Percentiles rank a stretch among this genome's conserved stretches.
Conservation (phyloP, 2,329 filamentous ascomycete species). For the Sclerotinia nivalis region DNA sequence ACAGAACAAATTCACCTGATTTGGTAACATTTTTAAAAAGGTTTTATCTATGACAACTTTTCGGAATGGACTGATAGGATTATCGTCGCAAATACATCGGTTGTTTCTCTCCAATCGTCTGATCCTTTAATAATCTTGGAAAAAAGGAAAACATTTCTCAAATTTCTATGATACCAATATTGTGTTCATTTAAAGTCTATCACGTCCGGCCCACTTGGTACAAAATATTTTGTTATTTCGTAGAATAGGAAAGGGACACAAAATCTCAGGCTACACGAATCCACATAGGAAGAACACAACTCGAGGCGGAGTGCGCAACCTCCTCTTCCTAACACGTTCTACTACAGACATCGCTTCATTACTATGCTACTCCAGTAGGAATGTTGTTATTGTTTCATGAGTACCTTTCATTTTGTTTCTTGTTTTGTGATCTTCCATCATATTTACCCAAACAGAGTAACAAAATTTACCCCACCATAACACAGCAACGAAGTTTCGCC, state of each 20-base stretch:
- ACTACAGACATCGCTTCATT: neutral
- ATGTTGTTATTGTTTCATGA: neutral
- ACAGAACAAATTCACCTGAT: neutral
- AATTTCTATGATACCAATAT: too few species aligned
- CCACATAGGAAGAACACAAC: constrained; percentile 11
- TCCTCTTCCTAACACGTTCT: neutral
- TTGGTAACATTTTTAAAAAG: neutral
- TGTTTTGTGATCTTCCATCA: neutral
- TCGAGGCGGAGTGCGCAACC: neutral
- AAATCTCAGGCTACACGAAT: neutral
- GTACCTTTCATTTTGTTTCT: neutral
- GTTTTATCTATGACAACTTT: too few species aligned
- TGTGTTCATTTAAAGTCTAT: neutral
- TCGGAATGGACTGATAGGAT: neutral
- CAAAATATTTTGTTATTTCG: neutral
- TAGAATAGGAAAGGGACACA: neutral
- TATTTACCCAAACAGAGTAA: constrained; percentile 7
- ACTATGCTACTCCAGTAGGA: neutral
- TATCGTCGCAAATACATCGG: neutral
- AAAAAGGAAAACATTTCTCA: neutral
- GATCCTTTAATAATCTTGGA: neutral
- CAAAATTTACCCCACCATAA: constrained; percentile 5
- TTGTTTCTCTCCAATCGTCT: constrained; percentile 4
- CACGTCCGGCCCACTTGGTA: neutral
- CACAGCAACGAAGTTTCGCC: constrained; percentile 7